Evolutionary conservation across 345 rosid species (phyloP), one percentile per base, ranked within the genome.

Genomic region (Lepidium africanum): DNA sequence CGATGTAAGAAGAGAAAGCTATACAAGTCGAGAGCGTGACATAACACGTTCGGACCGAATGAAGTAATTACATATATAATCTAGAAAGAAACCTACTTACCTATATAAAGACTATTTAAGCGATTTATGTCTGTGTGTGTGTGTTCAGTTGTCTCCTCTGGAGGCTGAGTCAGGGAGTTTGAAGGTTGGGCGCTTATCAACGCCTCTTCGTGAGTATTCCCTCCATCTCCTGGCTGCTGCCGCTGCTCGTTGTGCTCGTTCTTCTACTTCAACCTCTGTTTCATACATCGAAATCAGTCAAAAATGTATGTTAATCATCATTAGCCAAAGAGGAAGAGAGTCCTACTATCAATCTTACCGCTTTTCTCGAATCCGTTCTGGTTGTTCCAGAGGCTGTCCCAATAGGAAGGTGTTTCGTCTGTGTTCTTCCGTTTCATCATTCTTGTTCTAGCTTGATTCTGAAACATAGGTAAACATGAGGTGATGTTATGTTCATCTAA

Each of bases 141-240:
- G 45, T 39, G 32, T 57, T 80, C 69, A 78, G 10, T 86, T 78
- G 40, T 83, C 81, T 14, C 50, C 78, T 35, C 63, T 79, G 21
- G 90, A 59, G 37, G 80, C 63, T 1, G 90, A 79, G 74, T 85
- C 91, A 0, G 96, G 97, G 75, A 93, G 98, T 79, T 93, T 90
- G 68, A 75, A 74, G 16, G 86, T 81, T 9, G 94, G 92, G 27
- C 85, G 89, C 79, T 87, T 86, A 71, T 93, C 97, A 0, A 58
- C 97, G 37, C 97, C 98, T 67, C 77, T 78, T 58, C 97, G 82
- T 6, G 98, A 90, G 70, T 88, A 93, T 77, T 93, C 97, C 75
- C 98, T 87, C 97, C 96, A 93, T 80, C 89, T 83, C 40, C 92
- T 77, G 9, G 98, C 86, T 5, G 97, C 97, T 5, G 91, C 96